Conservation (phyloP, 371 early-diverging fungal genomes). For the Smittium culicis region DNA sequence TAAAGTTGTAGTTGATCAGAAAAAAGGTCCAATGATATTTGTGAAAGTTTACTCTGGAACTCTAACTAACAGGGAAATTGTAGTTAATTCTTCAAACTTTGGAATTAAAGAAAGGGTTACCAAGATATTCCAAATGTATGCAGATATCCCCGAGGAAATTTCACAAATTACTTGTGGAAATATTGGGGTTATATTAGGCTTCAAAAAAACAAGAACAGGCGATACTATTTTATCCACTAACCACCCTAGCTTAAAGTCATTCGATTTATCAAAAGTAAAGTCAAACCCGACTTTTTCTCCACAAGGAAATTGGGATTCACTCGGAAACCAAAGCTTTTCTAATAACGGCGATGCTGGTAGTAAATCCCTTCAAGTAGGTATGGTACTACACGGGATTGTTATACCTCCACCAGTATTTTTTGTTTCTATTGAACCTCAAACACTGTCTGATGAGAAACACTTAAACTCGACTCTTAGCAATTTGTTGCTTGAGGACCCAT, state of each 20-base stretch:
- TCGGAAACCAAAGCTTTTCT: not conserved
- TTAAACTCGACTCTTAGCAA: conserved; percentile 59
- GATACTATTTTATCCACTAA: conserved; percentile 57
- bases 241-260: conserved; percentile 16
- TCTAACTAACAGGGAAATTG: conserved; percentile 45
- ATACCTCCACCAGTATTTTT: conserved; percentile 89
- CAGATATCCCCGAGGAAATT: conserved; percentile 78
- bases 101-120: conserved; percentile 63
- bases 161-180: conserved; percentile 59
- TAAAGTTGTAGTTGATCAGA: conserved; percentile 74
- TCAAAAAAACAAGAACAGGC: conserved; percentile 78
- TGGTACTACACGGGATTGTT: conserved; percentile 51
- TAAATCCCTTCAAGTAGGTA: conserved; percentile 2
- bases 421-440: conserved; percentile 63
- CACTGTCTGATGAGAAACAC: conserved; percentile 58
- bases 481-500: conserved; percentile 80
- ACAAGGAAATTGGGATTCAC: not conserved
- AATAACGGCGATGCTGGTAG: not conserved
- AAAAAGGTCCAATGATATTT: conserved; percentile 78
- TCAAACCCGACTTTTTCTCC: not conserved
- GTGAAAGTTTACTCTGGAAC: conserved; percentile 84
- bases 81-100: conserved; percentile 50
- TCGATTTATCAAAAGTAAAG: not conserved
- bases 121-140: conserved; percentile 82
- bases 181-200: conserved; percentile 79